Evolutionary conservation across 192 early-diverging fungal genomes (phyloP).

Genomic region (Gaertneriomyces semiglobifer): DNA sequence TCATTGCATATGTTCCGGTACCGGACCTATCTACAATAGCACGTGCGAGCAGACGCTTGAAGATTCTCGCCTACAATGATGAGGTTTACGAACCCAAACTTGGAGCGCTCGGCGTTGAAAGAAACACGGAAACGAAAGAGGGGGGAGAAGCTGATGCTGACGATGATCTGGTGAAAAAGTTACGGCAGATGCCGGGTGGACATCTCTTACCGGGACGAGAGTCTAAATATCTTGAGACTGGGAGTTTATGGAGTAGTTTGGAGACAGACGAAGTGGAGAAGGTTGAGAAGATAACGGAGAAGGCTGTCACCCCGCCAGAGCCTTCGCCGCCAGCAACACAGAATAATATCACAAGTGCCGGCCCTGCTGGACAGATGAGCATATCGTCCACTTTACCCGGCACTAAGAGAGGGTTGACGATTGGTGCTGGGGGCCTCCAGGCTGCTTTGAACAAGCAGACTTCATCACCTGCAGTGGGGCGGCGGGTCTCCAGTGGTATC

Average conservation of each 20-base stretch:
- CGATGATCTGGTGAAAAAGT: constrained; percentile 30
- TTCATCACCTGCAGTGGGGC: constrained; percentile 2
- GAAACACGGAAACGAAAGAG: not conserved
- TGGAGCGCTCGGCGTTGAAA: constrained; percentile 37
- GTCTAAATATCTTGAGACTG: constrained; percentile 48
- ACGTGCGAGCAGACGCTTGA: constrained; percentile 64
- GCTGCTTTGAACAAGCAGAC: constrained; percentile 28
- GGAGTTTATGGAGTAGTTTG: constrained; percentile 42
- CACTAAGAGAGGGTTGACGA: constrained; percentile 36
- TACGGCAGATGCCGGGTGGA: constrained; percentile 51
- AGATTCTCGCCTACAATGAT: constrained; percentile 75
- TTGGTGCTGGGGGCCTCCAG: constrained; percentile 54
- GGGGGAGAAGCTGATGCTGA: constrained; percentile 10
- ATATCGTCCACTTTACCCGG: constrained; percentile 42
- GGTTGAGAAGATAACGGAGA: not conserved
- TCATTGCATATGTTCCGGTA: constrained; percentile 44
- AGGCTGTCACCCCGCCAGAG: not conserved
- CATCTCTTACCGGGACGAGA: constrained; percentile 35
- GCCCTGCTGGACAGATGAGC: not conserved
- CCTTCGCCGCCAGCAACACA: constrained; percentile 1
- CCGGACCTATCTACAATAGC: constrained; percentile 47
- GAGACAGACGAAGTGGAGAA: constrained; percentile 4
- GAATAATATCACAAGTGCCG: constrained; percentile 15
- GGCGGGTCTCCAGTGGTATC: constrained; percentile 36
- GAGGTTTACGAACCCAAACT: constrained; percentile 72